phyloP scores from a whole-genome alignment of 1,284 basidiomycete genomes.

The Fomitopsis schrenkii region DNA sequence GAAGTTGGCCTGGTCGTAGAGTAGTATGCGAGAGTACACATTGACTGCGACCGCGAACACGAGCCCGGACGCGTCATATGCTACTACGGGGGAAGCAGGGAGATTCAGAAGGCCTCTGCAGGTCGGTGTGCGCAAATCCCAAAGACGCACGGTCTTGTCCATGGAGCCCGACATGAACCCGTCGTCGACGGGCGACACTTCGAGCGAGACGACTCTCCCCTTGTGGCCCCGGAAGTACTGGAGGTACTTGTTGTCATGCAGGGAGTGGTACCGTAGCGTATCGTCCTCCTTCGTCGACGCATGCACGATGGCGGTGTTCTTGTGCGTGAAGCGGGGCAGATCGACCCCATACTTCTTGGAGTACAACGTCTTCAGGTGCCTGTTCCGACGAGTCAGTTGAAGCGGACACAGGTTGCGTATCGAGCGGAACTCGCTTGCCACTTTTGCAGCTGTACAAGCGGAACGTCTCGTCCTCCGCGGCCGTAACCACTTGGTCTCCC shows the following conservation, averaged over 20 bases:
- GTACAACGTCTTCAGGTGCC: conserved; percentile 74
- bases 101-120: conserved; percentile 74
- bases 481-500: conserved; percentile 84
- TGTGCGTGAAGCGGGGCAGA: conserved; percentile 92
- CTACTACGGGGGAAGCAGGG: conserved; percentile 77
- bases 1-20: conserved; percentile 88
- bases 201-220: conserved; percentile 82
- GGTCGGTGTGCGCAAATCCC: conserved; percentile 84
- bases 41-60: conserved; percentile 95
- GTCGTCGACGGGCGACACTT: conserved; percentile 92
- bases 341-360: conserved; percentile 98
- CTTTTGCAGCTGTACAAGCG: conserved; percentile 84
- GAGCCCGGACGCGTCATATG: conserved; percentile 86
- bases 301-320: conserved; percentile 79
- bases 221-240: conserved; percentile 97
- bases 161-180: conserved; percentile 93
- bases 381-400: conserved; percentile 29
- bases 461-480: conserved; percentile 92
- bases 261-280: conserved; percentile 89
- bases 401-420: conserved; percentile 19
- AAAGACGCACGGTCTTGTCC: conserved; percentile 94
- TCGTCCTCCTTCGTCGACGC: conserved; percentile 96
- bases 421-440: conserved; percentile 78
- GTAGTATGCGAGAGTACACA: conserved; percentile 75
- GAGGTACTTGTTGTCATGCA: conserved; percentile 95